A percentile compares a stretch with the other conserved stretches of the same genome.
These are phyloP conservation scores for Colletotrichum shisoi DNA, from an alignment of 2,329 filamentous ascomycete genomes.

Conservation along the genomic window DNA sequence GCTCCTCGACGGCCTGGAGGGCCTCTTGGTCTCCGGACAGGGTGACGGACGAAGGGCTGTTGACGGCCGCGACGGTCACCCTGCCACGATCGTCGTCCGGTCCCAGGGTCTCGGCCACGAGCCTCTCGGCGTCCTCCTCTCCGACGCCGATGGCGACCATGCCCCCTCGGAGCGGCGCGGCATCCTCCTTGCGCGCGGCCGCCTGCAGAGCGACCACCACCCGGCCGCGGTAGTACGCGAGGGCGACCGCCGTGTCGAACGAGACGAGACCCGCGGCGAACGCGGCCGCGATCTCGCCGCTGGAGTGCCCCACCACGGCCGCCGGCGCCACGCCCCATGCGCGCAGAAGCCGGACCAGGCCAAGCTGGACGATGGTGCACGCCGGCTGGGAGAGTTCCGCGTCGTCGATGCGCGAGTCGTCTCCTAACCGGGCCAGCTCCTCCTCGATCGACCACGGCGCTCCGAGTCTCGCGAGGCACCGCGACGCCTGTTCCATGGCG, in stretches of 20 bases:
- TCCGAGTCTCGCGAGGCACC: slow-evolving; percentile 42
- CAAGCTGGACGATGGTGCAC: slow-evolving; percentile 52
- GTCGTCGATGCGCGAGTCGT: slow-evolving; percentile 42
- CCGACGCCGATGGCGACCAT: slow-evolving; percentile 42
- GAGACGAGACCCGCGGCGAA: slow-evolving; percentile 45
- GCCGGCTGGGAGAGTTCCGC: slow-evolving; percentile 47
- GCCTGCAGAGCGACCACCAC: too few relatives aligned
- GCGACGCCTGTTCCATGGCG: slow-evolving; percentile 40
- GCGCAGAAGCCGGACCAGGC: slow-evolving; percentile 46
- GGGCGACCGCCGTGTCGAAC: slow-evolving; percentile 38
- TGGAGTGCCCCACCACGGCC: slow-evolving; percentile 47
- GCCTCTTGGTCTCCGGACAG: slow-evolving; percentile 46
- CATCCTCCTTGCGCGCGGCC: not conserved
- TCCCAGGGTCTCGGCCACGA: not conserved
- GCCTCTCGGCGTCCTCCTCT: slow-evolving; percentile 40
- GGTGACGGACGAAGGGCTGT: slow-evolving; percentile 57
- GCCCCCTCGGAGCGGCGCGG: slow-evolving; percentile 34
- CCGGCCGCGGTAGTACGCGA: slow-evolving; percentile 16
- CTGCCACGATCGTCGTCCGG: slow-evolving; percentile 19
- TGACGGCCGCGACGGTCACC: slow-evolving; percentile 51
- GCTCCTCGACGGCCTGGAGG: slow-evolving; percentile 42
- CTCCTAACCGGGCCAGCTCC: slow-evolving; percentile 42
- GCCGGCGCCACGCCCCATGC: slow-evolving; percentile 43
- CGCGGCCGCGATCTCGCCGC: slow-evolving; percentile 50
- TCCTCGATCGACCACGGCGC: slow-evolving; percentile 44